Conservation (phyloP, 495 filamentous ascomycete species). For the Penicillium odoratum region DNA sequence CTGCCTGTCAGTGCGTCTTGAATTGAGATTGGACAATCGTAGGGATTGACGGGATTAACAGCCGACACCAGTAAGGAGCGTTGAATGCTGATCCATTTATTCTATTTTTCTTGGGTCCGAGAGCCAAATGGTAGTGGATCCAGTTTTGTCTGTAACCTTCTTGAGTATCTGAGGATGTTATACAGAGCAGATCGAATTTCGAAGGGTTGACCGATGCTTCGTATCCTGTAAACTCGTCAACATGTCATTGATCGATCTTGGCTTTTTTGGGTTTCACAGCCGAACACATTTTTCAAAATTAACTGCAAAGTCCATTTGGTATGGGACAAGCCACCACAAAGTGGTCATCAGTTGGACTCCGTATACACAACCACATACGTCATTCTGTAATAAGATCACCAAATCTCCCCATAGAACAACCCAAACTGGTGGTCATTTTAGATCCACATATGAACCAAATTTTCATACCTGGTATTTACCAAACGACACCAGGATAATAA, state of each 20-base stretch:
- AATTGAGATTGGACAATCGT: not conserved
- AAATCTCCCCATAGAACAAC: not conserved
- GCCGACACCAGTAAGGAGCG: constrained; percentile 15
- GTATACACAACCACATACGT: not conserved
- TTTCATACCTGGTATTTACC: not conserved
- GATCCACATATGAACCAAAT: not conserved
- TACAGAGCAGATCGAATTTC: not conserved
- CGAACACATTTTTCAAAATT: no score
- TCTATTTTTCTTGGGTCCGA: not conserved
- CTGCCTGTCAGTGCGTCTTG: constrained; percentile 4
- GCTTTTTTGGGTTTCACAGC: not conserved
- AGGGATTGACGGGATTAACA: constrained; percentile 5
- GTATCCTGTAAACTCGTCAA: not conserved
- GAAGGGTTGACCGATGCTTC: not conserved
- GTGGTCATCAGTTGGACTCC: not conserved
- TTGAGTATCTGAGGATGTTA: not conserved
- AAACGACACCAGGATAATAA: no score
- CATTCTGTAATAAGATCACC: not conserved
- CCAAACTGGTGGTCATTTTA: not conserved
- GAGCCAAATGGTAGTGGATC: not conserved
- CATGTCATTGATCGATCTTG: not conserved
- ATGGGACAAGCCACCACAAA: not conserved
- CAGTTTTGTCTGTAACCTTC: not conserved
- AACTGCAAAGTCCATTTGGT: not conserved
- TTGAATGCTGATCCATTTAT: constrained; percentile 2